Evolutionary conservation across 192 early-diverging fungal genomes (phyloP).

Genomic region (Funneliformis mosseae): DNA sequence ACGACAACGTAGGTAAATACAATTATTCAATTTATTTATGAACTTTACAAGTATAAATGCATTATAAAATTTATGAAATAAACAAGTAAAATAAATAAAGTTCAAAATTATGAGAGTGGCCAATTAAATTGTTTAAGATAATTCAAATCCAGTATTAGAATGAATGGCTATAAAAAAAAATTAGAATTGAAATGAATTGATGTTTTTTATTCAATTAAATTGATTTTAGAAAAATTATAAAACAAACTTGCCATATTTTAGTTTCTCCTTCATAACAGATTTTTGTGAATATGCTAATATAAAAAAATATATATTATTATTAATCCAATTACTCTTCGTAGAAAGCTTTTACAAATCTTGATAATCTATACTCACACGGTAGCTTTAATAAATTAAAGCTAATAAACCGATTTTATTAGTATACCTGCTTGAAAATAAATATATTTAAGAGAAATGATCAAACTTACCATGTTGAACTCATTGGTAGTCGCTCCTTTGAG

Average conservation of each 20-base stretch:
- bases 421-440: not conserved
- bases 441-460: not conserved
- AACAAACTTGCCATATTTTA: constrained; percentile 23
- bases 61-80: too few species aligned
- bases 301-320: not conserved
- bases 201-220: not conserved
- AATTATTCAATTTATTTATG: too few species aligned
- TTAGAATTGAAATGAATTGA: not conserved
- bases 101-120: too few species aligned
- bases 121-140: not conserved
- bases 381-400: constrained; percentile 22
- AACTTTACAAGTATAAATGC: too few species aligned
- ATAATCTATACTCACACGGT: constrained; percentile 3
- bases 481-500: constrained; percentile 10
- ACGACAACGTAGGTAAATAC: too few species aligned
- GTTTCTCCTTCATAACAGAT: constrained; percentile 12
- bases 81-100: too few species aligned
- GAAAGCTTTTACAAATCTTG: not conserved
- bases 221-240: too few species aligned
- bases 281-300: constrained; percentile 1
- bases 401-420: not conserved
- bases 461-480: constrained; percentile 16
- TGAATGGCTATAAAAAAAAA: constrained; percentile 17
- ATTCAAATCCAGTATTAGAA: constrained; percentile 20
- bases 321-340: not conserved